Base-by-base conservation (phyloP, 2,329 filamentous ascomycete genomes). In the Diaporthe australafricana region DNA sequence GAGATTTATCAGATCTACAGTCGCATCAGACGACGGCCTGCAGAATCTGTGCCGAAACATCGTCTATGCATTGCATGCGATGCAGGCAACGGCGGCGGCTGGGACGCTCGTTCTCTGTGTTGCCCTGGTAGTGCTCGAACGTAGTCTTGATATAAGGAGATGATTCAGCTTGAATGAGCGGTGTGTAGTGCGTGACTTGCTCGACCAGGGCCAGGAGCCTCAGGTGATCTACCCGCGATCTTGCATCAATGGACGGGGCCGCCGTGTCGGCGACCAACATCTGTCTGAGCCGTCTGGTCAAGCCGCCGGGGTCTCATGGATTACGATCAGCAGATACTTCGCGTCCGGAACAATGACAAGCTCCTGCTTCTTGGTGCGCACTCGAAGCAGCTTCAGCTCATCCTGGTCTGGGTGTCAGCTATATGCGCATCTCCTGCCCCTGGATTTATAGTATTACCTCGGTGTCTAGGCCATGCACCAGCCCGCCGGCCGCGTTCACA, bases 311-410 rank as follows among this genome's bases (percentile, higher is more conserved):
- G 93, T 94, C 79, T 95, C 93, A 82, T 96, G 93, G 70, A 96
- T 89, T 47, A 95, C 92, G 69, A 95, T 90, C 47, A 96, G 87
- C 57, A 96, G 85, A 81, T 93, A 97, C 78, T 94, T 95, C 50
- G 88, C 79, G 80, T 96, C 94, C 80, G 93, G 93, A 25, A 96
- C 92, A 78, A 96, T 94, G 72, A 96, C 92, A 74, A 96, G 84
- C 81, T 97, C 94, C 77, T 95, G 93, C 81, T 93, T 95, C 84
- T 91, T 94, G n/a, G 93, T 96, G 75, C 94, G 88, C 75, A 97
- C 80, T 74, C 93, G 87, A 66, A 96, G 82, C 60, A 96, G 84
- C 82, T 92, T 94, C 74, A 95, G 82, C 79, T 95, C 93, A 77
- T 96, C 94, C 87, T 92, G 74, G 38, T 40, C 22, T 55, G 30